Conservation (phyloP, 1,139 yeast species). For the Arxiozyma slooffiae region DNA sequence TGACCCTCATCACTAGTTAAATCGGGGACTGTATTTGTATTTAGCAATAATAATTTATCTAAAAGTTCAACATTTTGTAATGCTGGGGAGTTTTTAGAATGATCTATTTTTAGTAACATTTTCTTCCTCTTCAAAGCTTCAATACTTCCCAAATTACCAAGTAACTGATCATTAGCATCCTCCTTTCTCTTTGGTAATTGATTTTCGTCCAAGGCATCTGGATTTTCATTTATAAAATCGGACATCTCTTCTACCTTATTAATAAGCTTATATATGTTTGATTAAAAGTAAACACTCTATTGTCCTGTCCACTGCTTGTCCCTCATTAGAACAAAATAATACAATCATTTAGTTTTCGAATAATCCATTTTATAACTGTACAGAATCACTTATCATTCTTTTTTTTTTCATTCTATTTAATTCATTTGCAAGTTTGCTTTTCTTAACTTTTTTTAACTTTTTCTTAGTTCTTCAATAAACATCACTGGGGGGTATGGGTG, state of each 20-base stretch:
- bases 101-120: conserved; percentile 20
- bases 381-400: not conserved
- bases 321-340: too few relatives aligned
- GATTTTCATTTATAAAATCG: conserved; percentile 88
- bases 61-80: conserved; percentile 23
- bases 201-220: conserved; percentile 68
- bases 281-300: not conserved
- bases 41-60: conserved; percentile 17
- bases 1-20: conserved; percentile 18
- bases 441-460: not conserved
- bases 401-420: not conserved
- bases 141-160: conserved; percentile 18
- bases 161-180: conserved; percentile 18
- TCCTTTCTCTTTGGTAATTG: conserved; percentile 61
- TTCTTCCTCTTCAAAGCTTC: conserved; percentile 21
- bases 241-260: conserved; percentile 24
- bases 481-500: not conserved
- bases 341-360: not conserved
- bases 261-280: not conserved
- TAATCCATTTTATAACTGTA: not conserved
- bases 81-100: conserved; percentile 19
- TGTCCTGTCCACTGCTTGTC: not conserved
- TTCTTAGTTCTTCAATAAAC: not conserved
- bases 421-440: not conserved
- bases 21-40: conserved; percentile 19